These are phyloP conservation scores for Rhynchospora pubera DNA, from an alignment of 176 grass and related monocot genomes.

Conservation along the genomic window DNA sequence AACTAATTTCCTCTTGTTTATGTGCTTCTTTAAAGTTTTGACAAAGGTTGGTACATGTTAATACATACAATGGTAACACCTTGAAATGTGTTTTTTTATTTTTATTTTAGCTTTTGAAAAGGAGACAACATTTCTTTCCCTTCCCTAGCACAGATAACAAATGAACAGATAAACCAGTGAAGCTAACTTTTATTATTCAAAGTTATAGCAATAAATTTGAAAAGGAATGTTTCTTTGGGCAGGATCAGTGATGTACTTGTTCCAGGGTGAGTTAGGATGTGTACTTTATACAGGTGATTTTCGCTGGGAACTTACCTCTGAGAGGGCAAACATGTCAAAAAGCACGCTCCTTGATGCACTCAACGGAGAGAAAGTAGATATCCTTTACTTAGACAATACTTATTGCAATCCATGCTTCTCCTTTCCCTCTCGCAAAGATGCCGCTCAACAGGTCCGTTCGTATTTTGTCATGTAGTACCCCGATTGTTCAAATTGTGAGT, in stretches of 20 bases:
- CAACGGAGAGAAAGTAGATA: conserved; percentile 44
- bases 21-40: too few relatives aligned
- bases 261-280: conserved; percentile 69
- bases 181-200: not conserved
- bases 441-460: conserved; percentile 49
- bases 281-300: conserved; percentile 74
- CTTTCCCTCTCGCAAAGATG: conserved; percentile 64
- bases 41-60: too few relatives aligned
- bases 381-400: conserved; percentile 80
- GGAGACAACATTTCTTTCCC: not conserved
- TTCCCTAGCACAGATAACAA: not conserved
- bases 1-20: too few relatives aligned
- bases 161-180: not conserved
- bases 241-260: conserved; percentile 90
- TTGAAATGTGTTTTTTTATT: too few relatives aligned
- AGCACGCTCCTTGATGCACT: conserved; percentile 59
- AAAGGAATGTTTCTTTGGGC: not conserved
- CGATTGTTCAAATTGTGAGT: not conserved
- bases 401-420: conserved; percentile 76
- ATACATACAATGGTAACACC: too few relatives aligned
- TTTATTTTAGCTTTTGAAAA: not conserved
- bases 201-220: not conserved
- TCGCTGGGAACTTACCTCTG: conserved; percentile 56
- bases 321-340: conserved; percentile 45
- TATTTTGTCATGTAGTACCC: not conserved